Conservation (phyloP, 1,284 basidiomycete species). For the Anthracocystis panici-leucophaei region DNA sequence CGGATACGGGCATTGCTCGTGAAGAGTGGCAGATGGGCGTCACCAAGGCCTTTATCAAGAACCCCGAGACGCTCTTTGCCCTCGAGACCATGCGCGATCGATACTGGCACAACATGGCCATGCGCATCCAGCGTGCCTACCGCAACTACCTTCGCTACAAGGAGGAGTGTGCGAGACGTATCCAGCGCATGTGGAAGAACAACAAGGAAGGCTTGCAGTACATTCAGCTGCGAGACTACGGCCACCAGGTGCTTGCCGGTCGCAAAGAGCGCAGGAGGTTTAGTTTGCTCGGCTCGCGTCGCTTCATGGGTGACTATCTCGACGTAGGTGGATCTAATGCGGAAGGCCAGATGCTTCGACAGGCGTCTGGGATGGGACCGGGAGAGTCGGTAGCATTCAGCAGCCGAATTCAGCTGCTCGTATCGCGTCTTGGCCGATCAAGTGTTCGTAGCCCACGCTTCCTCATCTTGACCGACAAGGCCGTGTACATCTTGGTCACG, state of each 20-base stretch:
- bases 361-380: slow-evolving; percentile 77
- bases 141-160: slow-evolving; percentile 95
- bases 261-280: slow-evolving; percentile 94
- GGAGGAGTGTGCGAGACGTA: slow-evolving; percentile 92
- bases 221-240: slow-evolving; percentile 89
- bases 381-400: slow-evolving; percentile 77
- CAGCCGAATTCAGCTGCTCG: slow-evolving; percentile 83
- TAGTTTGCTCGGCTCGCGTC: slow-evolving; percentile 91
- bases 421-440: slow-evolving; percentile 87
- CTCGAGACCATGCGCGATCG: slow-evolving; percentile 98
- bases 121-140: slow-evolving; percentile 94
- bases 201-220: slow-evolving; percentile 94
- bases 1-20: slow-evolving; percentile 91
- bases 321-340: slow-evolving; percentile 80
- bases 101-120: slow-evolving; percentile 99
- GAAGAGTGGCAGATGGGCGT: slow-evolving; percentile 99
- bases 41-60: slow-evolving; percentile 99
- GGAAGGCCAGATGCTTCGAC: slow-evolving; percentile 82
- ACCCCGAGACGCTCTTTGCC: slow-evolving; percentile 97
- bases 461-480: slow-evolving; percentile 88
- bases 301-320: slow-evolving; percentile 97
- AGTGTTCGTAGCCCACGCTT: slow-evolving; percentile 93
- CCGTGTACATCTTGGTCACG: slow-evolving; percentile 84
- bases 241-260: slow-evolving; percentile 88
- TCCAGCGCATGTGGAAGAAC: slow-evolving; percentile 98